These are phyloP conservation scores for Saccharomyces cerevisiae DNA, from an alignment of 805 yeast genomes.

Conservation along the genomic window DNA sequence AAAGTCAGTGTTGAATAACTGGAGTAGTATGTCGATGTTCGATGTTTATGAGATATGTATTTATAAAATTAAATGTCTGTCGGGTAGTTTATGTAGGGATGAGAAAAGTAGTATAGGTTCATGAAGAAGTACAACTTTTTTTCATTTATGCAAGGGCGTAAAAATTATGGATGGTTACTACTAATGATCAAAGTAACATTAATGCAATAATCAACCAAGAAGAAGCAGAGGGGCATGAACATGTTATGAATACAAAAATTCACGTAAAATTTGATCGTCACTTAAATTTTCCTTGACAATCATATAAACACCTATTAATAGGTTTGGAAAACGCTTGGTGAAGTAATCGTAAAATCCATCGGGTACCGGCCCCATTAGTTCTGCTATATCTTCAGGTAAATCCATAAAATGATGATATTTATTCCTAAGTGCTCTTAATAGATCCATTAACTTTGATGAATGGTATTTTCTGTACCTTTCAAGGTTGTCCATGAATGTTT, in stretches of 20 bases:
- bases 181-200: not conserved
- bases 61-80: not conserved
- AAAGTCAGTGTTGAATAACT: not conserved
- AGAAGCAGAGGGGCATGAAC: not conserved
- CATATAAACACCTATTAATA: slow-evolving; percentile 66
- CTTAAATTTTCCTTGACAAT: slow-evolving; percentile 48
- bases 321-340: slow-evolving; percentile 62
- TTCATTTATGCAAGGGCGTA: not conserved
- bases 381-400: slow-evolving; percentile 57
- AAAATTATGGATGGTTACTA: not conserved
- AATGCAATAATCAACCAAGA: not conserved
- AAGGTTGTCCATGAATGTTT: slow-evolving; percentile 66
- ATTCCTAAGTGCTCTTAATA: slow-evolving; percentile 82
- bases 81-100: not conserved
- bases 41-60: not conserved
- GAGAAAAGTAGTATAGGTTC: not conserved
- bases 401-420: slow-evolving; percentile 94
- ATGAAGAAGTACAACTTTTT: not conserved
- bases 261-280: slow-evolving; percentile 54
- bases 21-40: not conserved
- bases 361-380: slow-evolving; percentile 70
- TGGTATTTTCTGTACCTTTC: slow-evolving; percentile 89
- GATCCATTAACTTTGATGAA: slow-evolving; percentile 69
- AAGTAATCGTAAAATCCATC: slow-evolving; percentile 78
- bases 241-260: slow-evolving; percentile 29